A percentile compares a stretch with the other conserved stretches of the same genome.
phyloP scores from a whole-genome alignment of 768 basidiomycete species.

The Epithele typhae region DNA sequence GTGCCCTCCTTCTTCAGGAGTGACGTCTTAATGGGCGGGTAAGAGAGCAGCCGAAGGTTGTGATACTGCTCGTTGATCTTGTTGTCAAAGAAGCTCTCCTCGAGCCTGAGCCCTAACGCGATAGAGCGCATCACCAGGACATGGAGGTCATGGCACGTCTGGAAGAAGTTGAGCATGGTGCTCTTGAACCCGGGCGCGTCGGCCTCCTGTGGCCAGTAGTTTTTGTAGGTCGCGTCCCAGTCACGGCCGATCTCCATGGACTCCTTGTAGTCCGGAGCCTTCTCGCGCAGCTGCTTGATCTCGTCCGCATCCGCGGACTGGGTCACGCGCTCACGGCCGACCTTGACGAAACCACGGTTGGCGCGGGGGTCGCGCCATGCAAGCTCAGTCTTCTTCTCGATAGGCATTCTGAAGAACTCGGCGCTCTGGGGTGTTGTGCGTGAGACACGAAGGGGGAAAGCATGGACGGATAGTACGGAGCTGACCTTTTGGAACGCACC shows the following conservation, averaged over 20 bases:
- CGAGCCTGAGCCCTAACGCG: constrained; percentile 71
- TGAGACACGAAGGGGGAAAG: background rate
- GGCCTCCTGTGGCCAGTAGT: constrained; percentile 70
- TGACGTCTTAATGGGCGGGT: constrained; percentile 66
- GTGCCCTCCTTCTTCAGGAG: constrained; percentile 61
- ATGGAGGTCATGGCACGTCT: constrained; percentile 76
- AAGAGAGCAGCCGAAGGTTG: constrained; percentile 76
- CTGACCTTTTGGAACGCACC: constrained; percentile 58
- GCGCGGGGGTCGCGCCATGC: constrained; percentile 84
- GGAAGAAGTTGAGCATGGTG: constrained; percentile 74
- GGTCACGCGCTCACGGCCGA: constrained; percentile 81
- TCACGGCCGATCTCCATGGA: constrained; percentile 88
- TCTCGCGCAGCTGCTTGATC: constrained; percentile 68
- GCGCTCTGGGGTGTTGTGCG: constrained; percentile 47
- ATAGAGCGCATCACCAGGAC: constrained; percentile 79
- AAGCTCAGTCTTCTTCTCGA: constrained; percentile 50
- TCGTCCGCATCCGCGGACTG: constrained; percentile 66
- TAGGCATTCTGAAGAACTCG: constrained; percentile 67
- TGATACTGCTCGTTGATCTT: constrained; percentile 76
- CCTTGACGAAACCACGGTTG: constrained; percentile 78
- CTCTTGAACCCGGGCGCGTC: constrained; percentile 64
- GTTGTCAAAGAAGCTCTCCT: constrained; percentile 71
- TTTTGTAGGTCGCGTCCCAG: constrained; percentile 73
- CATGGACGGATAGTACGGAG: background rate
- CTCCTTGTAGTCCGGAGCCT: constrained; percentile 81